phyloP scores from a whole-genome alignment of 1,284 basidiomycete species.

The Wallemia mellicola region DNA sequence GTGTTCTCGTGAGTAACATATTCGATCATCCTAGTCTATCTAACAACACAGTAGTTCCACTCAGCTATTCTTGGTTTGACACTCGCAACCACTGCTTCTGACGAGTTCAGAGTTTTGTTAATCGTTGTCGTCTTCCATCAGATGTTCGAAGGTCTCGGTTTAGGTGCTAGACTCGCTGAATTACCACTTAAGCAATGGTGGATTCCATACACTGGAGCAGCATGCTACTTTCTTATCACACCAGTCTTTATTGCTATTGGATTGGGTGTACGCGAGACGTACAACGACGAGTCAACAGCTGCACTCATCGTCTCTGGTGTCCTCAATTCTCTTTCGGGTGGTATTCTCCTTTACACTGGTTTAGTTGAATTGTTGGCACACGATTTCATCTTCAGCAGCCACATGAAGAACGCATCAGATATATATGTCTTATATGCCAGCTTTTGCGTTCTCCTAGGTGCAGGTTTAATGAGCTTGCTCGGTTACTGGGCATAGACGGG shows the following conservation, averaged over 20 bases:
- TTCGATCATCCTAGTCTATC: too few relatives aligned
- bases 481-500: conserved; percentile 44
- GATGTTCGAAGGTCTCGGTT: conserved; percentile 67
- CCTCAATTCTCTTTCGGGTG: conserved; percentile 55
- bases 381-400: conserved; percentile 62
- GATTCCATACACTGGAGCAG: conserved; percentile 31
- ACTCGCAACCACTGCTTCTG: conserved; percentile 30
- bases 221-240: conserved; percentile 47
- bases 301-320: conserved; percentile 54
- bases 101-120: conserved; percentile 50
- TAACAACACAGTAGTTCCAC: too few relatives aligned
- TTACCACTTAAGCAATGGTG: conserved; percentile 31
- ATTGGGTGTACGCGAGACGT: conserved; percentile 45
- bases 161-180: conserved; percentile 44
- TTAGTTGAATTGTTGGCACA: conserved; percentile 75
- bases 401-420: conserved; percentile 40
- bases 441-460: conserved; percentile 40
- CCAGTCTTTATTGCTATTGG: conserved; percentile 26
- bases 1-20: too few relatives aligned
- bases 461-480: conserved; percentile 52
- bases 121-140: conserved; percentile 52
- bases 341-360: conserved; percentile 71
- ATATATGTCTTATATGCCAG: conserved; percentile 35
- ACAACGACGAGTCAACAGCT: conserved; percentile 43
- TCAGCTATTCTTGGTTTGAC: conserved; percentile 67